phyloP scores from a whole-genome alignment of 1,284 basidiomycete genomes.

The Singerocomus inundabilis region DNA sequence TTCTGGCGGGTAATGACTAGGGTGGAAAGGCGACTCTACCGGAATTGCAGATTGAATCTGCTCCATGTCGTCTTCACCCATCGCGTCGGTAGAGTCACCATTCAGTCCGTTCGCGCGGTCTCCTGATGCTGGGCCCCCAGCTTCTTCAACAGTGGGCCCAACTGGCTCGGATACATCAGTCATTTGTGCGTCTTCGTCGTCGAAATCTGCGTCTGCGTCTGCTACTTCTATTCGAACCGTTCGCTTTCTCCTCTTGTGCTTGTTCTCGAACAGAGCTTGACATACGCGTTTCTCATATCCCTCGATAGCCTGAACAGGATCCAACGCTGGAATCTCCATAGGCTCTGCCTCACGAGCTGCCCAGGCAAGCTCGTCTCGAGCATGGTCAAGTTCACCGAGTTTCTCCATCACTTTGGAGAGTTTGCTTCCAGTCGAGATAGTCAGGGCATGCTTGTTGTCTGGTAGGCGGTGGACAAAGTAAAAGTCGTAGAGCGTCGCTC shows the following conservation, averaged over 20 bases:
- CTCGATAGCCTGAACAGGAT: conserved; percentile 29
- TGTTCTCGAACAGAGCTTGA: too few species aligned
- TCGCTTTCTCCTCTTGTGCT: not conserved
- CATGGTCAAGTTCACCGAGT: conserved; percentile 36
- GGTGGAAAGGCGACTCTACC: too few species aligned
- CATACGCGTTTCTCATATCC: conserved; percentile 18
- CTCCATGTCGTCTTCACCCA: too few species aligned
- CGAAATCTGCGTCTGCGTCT: not conserved
- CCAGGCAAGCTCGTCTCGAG: conserved; percentile 36
- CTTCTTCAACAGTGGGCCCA: not conserved
- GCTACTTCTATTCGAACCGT: not conserved
- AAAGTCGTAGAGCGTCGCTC: conserved; percentile 45
- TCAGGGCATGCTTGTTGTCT: not conserved
- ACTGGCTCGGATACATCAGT: not conserved
- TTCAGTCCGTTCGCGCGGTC: too few species aligned
- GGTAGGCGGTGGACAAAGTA: conserved; percentile 35
- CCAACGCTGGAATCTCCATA: conserved; percentile 30
- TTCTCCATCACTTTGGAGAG: conserved; percentile 37
- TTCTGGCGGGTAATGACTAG: too few species aligned
- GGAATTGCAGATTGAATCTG: too few species aligned
- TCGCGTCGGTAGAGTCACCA: too few species aligned
- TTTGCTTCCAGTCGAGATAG: conserved; percentile 40
- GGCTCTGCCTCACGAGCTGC: conserved; percentile 40
- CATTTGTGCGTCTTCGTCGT: too few species aligned
- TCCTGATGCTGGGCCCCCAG: not conserved